phyloP scores from a whole-genome alignment of 2,329 filamentous ascomycete species.

The Teratosphaeria nubilosa region DNA sequence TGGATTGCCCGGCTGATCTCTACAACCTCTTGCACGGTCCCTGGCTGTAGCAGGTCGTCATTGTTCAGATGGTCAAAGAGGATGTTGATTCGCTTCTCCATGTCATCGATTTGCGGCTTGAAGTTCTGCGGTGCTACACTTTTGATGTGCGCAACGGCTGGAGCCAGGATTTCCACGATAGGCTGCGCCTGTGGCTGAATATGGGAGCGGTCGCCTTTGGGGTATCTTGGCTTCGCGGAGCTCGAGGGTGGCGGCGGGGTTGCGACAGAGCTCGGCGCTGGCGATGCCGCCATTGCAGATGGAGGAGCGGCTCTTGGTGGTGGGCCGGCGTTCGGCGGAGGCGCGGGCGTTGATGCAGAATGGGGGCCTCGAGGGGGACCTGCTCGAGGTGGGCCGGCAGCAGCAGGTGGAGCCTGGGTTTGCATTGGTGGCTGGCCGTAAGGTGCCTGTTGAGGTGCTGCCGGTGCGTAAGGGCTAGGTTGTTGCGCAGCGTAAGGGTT shows the following conservation, averaged over 20 bases:
- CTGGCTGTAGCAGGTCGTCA: constrained; percentile 72
- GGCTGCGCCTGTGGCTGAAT: constrained; percentile 68
- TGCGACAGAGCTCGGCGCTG: not conserved
- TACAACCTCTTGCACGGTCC: constrained; percentile 60
- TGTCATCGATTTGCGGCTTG: constrained; percentile 81
- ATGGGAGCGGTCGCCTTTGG: constrained; percentile 69
- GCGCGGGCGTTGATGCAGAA: constrained; percentile 25
- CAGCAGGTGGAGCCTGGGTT: constrained; percentile 28
- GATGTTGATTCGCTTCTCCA: constrained; percentile 78
- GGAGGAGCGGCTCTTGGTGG: constrained; percentile 2
- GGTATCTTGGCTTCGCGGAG: constrained; percentile 34
- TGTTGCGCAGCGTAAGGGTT: constrained; percentile 31
- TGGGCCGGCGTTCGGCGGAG: constrained; percentile 13
- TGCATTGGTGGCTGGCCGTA: constrained; percentile 35
- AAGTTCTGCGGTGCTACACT: constrained; percentile 77
- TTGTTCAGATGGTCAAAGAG: constrained; percentile 98
- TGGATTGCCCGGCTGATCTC: constrained; percentile 40
- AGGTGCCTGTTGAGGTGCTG: constrained; percentile 26
- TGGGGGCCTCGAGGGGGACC: constrained; percentile 32
- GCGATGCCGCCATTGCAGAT: not conserved
- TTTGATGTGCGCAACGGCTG: constrained; percentile 83
- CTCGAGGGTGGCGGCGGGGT: constrained; percentile 29
- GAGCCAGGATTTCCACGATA: constrained; percentile 69
- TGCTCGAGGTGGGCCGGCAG: constrained; percentile 30
- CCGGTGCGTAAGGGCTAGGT: constrained; percentile 28